Evolutionary conservation across 2,329 filamentous ascomycete genomes (phyloP).

Genomic region (Trichophyton benhamiae): DNA sequence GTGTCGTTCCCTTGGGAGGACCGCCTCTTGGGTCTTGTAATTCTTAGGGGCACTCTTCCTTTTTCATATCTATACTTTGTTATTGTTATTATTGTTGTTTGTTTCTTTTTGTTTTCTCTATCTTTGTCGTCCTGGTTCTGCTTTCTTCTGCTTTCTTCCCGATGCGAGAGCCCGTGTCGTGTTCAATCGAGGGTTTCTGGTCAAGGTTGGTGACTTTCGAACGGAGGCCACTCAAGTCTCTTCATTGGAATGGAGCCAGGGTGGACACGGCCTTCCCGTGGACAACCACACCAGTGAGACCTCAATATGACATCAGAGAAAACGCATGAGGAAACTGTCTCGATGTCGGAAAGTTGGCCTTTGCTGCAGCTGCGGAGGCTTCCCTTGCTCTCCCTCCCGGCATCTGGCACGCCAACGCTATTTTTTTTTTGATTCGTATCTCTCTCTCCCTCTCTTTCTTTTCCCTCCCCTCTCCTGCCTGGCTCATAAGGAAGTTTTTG

Average conservation of each 20-base stretch:
- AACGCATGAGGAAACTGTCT: neutral
- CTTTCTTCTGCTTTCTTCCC: too few relatives aligned
- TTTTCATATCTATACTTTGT: neutral
- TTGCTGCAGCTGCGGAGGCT: neutral
- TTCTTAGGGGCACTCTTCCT: neutral
- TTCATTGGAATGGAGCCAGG: neutral
- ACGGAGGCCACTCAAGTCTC: neutral
- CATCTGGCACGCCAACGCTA: too few relatives aligned
- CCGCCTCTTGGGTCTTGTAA: neutral
- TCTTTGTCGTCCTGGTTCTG: too few relatives aligned
- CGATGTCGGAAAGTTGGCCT: constrained; percentile 1
- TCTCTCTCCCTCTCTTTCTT: neutral
- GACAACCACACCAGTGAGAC: constrained; percentile 3
- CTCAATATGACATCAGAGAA: constrained; percentile 3
- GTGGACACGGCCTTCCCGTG: constrained; percentile 4
- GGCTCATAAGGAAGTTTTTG: neutral
- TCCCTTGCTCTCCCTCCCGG: too few relatives aligned
- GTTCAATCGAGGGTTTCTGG: neutral
- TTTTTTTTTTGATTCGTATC: neutral
- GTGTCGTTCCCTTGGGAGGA: neutral
- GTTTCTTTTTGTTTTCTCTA: too few relatives aligned
- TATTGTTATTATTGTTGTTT: too few relatives aligned
- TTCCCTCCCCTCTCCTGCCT: neutral
- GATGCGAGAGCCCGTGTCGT: neutral
- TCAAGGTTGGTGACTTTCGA: neutral